phyloP scores from a whole-genome alignment of 306 rosid genomes.

The Heteromeles arbutifolia region DNA sequence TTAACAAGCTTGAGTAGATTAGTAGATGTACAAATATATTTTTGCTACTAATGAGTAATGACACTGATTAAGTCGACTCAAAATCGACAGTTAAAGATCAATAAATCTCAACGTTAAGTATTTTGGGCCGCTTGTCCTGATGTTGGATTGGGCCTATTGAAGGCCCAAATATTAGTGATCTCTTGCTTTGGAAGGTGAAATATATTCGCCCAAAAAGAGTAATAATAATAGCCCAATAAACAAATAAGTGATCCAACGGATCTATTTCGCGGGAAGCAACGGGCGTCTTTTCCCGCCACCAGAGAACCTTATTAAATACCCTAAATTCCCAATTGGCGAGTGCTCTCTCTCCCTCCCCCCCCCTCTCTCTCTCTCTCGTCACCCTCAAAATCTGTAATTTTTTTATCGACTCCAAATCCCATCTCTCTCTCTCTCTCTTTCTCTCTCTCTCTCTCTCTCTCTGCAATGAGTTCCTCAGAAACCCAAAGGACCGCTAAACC shows the following conservation, averaged over 20 bases:
- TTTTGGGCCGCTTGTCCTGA: too few relatives aligned
- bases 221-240: not conserved
- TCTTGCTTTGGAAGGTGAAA: not conserved
- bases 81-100: too few relatives aligned
- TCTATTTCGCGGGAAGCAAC: constrained; percentile 58
- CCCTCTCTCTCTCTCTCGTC: not conserved
- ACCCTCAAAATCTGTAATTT: not conserved
- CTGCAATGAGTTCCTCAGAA: constrained; percentile 38
- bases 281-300: constrained; percentile 31
- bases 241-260: constrained; percentile 49
- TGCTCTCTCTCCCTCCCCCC: not conserved
- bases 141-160: not conserved
- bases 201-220: not conserved
- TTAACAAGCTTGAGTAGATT: not conserved
- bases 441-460: not conserved
- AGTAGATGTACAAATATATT: too few relatives aligned
- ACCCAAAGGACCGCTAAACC: not conserved
- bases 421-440: not conserved
- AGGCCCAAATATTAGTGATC: not conserved
- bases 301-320: not conserved
- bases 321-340: not conserved
- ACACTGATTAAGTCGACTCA: not conserved
- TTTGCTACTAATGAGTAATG: not conserved
- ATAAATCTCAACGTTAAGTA: too few relatives aligned
- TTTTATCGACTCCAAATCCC: not conserved